These are phyloP conservation scores for Colletotrichum cuscutae DNA, from an alignment of 2,329 filamentous ascomycete genomes.

Conservation along the genomic window DNA sequence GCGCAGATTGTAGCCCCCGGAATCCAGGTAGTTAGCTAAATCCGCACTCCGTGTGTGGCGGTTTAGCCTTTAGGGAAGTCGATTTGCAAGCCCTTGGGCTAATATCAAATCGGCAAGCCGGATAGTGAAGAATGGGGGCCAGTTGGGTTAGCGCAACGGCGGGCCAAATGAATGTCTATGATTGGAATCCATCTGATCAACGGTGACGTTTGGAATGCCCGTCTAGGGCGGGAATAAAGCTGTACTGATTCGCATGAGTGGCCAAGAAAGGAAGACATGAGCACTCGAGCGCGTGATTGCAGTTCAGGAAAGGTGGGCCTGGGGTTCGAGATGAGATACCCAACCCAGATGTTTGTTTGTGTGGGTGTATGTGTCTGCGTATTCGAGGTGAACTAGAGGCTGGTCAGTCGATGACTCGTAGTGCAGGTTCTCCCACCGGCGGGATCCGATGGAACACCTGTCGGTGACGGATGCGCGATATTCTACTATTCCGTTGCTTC, in stretches of 20 bases:
- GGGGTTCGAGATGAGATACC: neutral
- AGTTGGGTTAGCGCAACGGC: slow-evolving; percentile 10
- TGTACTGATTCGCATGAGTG: slow-evolving; percentile 24
- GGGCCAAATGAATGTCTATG: slow-evolving; percentile 8
- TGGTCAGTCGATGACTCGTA: neutral
- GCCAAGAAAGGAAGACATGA: slow-evolving; percentile 12
- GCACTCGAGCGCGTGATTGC: no score
- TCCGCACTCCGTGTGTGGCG: neutral
- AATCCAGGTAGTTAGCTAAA: neutral
- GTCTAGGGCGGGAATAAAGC: slow-evolving; percentile 8
- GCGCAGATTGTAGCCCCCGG: neutral
- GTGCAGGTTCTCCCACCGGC: neutral
- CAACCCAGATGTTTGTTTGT: neutral
- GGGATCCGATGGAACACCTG: neutral
- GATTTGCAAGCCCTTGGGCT: slow-evolving; percentile 6
- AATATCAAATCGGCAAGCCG: slow-evolving; percentile 22
- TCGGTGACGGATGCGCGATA: neutral
- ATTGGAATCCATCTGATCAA: slow-evolving; percentile 28
- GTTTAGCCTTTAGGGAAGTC: slow-evolving; percentile 15
- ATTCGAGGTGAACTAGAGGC: no score
- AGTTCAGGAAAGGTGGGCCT: no score
- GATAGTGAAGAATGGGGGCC: neutral
- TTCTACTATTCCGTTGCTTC: no score
- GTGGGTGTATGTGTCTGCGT: neutral
- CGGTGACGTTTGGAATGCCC: slow-evolving; percentile 21